Evolutionary conservation across 2,329 filamentous ascomycete species (phyloP), one percentile per base, ranked within the genome.

Genomic region (Trichophyton verrucosum): DNA sequence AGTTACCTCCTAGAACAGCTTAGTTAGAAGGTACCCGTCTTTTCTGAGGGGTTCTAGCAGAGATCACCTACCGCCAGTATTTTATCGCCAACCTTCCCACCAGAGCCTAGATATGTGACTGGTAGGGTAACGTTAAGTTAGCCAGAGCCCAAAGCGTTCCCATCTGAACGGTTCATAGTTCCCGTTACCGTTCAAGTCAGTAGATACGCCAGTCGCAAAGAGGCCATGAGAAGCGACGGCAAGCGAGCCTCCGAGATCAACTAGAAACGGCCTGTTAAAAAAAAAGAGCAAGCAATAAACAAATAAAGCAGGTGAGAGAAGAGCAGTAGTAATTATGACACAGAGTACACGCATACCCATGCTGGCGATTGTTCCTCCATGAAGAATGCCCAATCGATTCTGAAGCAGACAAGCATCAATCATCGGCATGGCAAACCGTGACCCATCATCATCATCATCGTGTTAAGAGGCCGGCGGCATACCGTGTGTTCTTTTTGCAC

Each of bases 291-390:
- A 44, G n/a, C 33, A 1, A 11, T 44, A 30, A 30, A n/a, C 22
- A 60, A 46, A 38, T 60, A 24, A n/a, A 49, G 22, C n/a, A 38
- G 53, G 5, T 57, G 11, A 38, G n/a, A 7, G 7, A n/a, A 7
- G 5, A 33, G 17, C 24, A 11, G 20, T 20, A 51, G 27, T 30
- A 30, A 30, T 6, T 30, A 7, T 1, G 27, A 30, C 27, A 30
- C 27, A 6, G 15, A 13, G 36, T 13, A 20, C 15, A 20, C 17
- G 62, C 70, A 59, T 72, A 77, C 77, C 76, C 78, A 81, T 80
- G 69, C 81, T 83, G 3, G 84, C 84, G 63, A 87, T 84, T 1
- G 85, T 86, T 15, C 84, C 84, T 61, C 84, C 84, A 73, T 87
- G 84, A 38, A 87, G 79, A 64, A 85, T 87, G 40, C 81, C 80